phyloP scores from a whole-genome alignment of 2,329 filamentous ascomycete genomes.

The Diaporthe helianthi region DNA sequence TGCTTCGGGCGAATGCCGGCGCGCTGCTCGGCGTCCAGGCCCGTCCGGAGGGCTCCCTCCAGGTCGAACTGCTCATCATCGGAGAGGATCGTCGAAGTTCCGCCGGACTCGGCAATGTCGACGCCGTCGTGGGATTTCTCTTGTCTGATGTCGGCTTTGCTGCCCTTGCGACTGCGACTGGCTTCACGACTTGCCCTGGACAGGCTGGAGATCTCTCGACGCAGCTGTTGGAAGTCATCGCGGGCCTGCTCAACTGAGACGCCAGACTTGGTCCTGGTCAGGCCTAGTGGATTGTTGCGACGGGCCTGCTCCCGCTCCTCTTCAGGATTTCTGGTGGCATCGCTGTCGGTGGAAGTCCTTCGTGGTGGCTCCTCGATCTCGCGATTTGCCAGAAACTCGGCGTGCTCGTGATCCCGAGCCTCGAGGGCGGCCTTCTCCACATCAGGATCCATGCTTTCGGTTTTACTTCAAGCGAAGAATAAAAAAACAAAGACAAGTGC shows the following conservation, averaged over 20 bases:
- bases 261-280: constrained; percentile 51
- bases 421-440: constrained; percentile 35
- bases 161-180: constrained; percentile 35
- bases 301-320: constrained; percentile 50
- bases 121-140: constrained; percentile 35
- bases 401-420: constrained; percentile 21
- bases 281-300: constrained; percentile 57
- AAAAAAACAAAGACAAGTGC: not conserved
- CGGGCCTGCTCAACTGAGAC: constrained; percentile 73
- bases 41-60: constrained; percentile 75
- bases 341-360: constrained; percentile 33
- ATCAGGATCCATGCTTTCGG: constrained; percentile 36
- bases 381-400: constrained; percentile 24
- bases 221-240: constrained; percentile 74
- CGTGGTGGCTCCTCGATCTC: constrained; percentile 36
- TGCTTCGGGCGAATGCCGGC: constrained; percentile 83
- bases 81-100: constrained; percentile 49
- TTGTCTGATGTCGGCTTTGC: constrained; percentile 37
- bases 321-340: constrained; percentile 43
- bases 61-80: constrained; percentile 74
- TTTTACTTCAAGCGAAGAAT: not conserved
- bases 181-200: constrained; percentile 51
- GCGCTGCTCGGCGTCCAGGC: constrained; percentile 72
- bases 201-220: constrained; percentile 64
- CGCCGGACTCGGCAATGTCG: constrained; percentile 53